These are phyloP conservation scores for Bolboschoenus planiculmis DNA, from an alignment of 176 grass and related monocot species.

Conservation along the genomic window DNA sequence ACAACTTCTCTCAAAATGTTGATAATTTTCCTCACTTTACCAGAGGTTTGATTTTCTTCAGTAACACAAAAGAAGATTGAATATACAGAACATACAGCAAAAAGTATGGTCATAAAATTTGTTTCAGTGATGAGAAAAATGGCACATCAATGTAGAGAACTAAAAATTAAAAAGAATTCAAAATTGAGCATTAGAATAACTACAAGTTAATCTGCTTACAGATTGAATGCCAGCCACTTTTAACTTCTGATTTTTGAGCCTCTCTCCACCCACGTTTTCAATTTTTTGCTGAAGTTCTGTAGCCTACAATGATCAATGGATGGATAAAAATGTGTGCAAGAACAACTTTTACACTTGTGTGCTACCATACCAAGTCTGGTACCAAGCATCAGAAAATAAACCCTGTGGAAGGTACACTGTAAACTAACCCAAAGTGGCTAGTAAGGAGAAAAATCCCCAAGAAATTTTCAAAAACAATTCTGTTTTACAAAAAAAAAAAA, in stretches of 20 bases:
- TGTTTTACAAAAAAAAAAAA: slow-evolving; percentile 30
- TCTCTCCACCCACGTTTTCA: slow-evolving; percentile 81
- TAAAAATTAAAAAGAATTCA: not conserved
- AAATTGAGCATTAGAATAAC: not conserved
- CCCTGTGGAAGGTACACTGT: not conserved
- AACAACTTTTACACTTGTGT: not conserved
- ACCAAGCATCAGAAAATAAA: not conserved
- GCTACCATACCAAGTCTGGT: not conserved
- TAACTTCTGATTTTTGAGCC: slow-evolving; percentile 78
- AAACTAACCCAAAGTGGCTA: not conserved
- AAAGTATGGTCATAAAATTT: not conserved
- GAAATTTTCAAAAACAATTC: not conserved
- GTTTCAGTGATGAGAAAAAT: not conserved
- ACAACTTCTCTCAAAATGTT: not conserved
- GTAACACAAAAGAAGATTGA: not conserved
- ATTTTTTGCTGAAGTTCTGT: slow-evolving; percentile 91
- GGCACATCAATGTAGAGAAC: not conserved
- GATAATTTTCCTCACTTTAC: not conserved
- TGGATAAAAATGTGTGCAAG: not conserved
- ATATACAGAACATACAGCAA: not conserved
- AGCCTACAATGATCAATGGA: slow-evolving; percentile 42
- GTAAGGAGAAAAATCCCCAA: not conserved
- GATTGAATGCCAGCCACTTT: slow-evolving; percentile 81
- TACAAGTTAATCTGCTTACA: slow-evolving; percentile 37
- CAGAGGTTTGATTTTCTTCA: not conserved